Evolutionary conservation across 2,329 filamentous ascomycete genomes (phyloP).

Genomic region (Fusarium chlamydosporum): DNA sequence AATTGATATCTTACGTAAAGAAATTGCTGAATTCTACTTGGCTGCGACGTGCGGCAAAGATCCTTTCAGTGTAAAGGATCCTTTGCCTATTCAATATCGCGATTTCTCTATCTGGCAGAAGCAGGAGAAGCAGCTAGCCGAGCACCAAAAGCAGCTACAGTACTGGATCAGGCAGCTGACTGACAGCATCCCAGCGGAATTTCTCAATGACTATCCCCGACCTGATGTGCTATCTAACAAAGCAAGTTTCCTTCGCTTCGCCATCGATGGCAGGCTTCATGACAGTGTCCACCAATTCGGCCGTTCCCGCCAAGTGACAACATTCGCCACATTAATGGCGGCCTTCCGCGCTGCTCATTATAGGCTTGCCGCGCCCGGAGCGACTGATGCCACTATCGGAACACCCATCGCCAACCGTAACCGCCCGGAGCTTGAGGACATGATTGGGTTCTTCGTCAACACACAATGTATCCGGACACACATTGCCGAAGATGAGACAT

Average conservation of each 20-base stretch:
- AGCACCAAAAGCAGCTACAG: conserved; percentile 10
- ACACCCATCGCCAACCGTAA: conserved; percentile 41
- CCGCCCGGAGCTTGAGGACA: conserved; percentile 32
- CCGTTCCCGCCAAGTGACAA: conserved; percentile 2
- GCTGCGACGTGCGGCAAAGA: too few relatives aligned
- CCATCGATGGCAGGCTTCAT: conserved; percentile 25
- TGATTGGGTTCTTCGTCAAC: conserved; percentile 49
- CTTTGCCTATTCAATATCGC: neutral
- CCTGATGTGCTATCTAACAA: conserved; percentile 32
- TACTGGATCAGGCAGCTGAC: conserved; percentile 25
- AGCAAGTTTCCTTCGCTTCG: conserved; percentile 15
- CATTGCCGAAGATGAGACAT: neutral
- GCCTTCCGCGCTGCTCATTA: conserved; percentile 47
- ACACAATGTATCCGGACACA: neutral
- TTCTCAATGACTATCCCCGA: neutral
- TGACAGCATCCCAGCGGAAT: conserved; percentile 27
- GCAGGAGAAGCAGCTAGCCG: neutral
- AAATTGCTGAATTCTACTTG: too few relatives aligned
- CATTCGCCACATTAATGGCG: conserved; percentile 36
- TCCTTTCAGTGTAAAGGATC: neutral
- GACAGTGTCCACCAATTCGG: conserved; percentile 20
- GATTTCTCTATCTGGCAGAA: conserved; percentile 39
- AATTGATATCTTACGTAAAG: neutral
- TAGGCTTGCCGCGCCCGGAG: conserved; percentile 37
- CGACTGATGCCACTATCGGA: conserved; percentile 43